phyloP scores from a whole-genome alignment of 495 filamentous ascomycete species.

The Penicillium salamii region DNA sequence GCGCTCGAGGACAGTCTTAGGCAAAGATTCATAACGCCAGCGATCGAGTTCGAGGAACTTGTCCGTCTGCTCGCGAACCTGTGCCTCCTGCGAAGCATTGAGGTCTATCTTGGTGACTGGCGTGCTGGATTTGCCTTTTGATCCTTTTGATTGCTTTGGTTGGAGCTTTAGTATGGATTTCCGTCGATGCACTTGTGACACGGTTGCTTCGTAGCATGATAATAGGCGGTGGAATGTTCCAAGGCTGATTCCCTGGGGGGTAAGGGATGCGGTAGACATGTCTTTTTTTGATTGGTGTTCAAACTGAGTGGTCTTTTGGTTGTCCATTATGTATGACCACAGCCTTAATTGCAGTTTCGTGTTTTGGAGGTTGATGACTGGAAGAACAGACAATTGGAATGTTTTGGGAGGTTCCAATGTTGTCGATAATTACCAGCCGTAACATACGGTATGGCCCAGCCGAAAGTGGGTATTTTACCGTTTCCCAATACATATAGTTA shows the following conservation, averaged over 20 bases:
- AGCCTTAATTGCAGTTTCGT: too few relatives aligned
- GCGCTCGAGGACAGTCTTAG: conserved; percentile 13
- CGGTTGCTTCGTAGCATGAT: conserved; percentile 28
- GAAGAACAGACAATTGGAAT: too few relatives aligned
- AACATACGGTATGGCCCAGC: too few relatives aligned
- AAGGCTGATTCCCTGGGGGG: conserved; percentile 27
- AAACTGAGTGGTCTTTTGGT: too few relatives aligned
- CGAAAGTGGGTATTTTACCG: too few relatives aligned
- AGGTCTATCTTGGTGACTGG: conserved; percentile 9
- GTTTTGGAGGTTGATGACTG: too few relatives aligned
- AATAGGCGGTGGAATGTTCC: conserved; percentile 33
- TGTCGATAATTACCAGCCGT: too few relatives aligned
- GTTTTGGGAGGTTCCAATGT: too few relatives aligned
- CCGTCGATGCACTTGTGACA: conserved; percentile 22
- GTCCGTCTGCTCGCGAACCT: conserved; percentile 18
- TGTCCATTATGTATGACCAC: too few relatives aligned
- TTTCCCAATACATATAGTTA: too few relatives aligned
- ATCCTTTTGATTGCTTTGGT: conserved; percentile 17
- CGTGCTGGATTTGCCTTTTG: conserved; percentile 6
- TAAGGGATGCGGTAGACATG: conserved; percentile 9
- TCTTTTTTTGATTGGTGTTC: too few relatives aligned
- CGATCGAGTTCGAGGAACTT: conserved; percentile 28
- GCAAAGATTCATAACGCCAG: conserved; percentile 36
- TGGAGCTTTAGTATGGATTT: conserved; percentile 21
- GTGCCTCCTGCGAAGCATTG: conserved; percentile 8